A percentile compares a stretch with the other conserved stretches of the same genome.
These are phyloP conservation scores for Scedosporium apiospermum DNA, from an alignment of 2,329 filamentous ascomycete species.

Conservation along the genomic window DNA sequence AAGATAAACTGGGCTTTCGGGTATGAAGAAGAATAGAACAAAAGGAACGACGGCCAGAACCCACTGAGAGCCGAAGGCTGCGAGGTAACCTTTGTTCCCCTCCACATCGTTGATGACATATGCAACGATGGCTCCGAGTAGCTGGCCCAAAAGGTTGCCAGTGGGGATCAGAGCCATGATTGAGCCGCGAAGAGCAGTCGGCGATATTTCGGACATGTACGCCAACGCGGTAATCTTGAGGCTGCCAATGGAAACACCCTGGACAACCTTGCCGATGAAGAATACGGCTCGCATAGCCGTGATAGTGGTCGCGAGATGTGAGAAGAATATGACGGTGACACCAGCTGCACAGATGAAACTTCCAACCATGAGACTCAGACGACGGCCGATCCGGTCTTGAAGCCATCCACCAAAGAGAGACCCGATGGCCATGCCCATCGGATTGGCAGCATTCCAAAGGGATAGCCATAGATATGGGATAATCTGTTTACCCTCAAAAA, in stretches of 20 bases:
- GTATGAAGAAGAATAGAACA: neutral
- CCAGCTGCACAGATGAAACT: slow-evolving; percentile 15
- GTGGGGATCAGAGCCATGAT: slow-evolving; percentile 19
- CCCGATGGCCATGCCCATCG: slow-evolving; percentile 16
- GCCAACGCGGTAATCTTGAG: slow-evolving; percentile 17
- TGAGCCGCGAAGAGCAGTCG: slow-evolving; percentile 16
- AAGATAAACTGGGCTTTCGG: neutral
- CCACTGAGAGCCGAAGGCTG: neutral
- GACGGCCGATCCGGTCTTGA: slow-evolving; percentile 18
- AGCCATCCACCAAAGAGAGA: slow-evolving; percentile 17
- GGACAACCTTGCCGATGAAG: slow-evolving; percentile 15
- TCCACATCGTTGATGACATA: neutral
- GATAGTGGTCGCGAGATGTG: slow-evolving; percentile 9
- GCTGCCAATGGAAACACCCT: slow-evolving; percentile 17
- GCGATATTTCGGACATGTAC: slow-evolving; percentile 28
- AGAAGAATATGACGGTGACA: slow-evolving; percentile 19
- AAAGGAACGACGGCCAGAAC: neutral
- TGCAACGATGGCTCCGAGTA: slow-evolving; percentile 10
- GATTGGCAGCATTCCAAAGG: slow-evolving; percentile 16
- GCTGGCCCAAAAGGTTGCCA: slow-evolving; percentile 17
- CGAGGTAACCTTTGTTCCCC: neutral
- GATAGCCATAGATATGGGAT: slow-evolving; percentile 19
- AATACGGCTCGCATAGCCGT: slow-evolving; percentile 15
- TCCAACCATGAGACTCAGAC: slow-evolving; percentile 14
- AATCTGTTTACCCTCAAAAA: slow-evolving; percentile 13